Conservation (phyloP, 2,329 filamentous ascomycete genomes). For the Fusarium musae region DNA sequence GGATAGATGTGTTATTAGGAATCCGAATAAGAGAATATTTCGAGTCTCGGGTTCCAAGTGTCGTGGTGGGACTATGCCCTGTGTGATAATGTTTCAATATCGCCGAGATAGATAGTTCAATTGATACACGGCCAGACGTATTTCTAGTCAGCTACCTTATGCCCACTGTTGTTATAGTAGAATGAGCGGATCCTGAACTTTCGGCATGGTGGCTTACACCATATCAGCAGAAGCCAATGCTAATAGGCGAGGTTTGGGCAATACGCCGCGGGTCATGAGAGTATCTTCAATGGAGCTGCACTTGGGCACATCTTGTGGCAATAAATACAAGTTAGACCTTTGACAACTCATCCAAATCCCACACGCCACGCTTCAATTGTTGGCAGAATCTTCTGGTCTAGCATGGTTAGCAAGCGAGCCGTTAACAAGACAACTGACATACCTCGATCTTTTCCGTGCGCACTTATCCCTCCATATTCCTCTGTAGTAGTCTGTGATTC, state of each 20-base stretch:
- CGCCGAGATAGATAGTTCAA: background rate
- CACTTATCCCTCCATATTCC: background rate
- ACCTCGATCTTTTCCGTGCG: constrained; percentile 1
- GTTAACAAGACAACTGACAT: background rate
- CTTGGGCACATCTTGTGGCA: background rate
- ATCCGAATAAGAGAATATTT: constrained; percentile 5
- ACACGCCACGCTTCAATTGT: no score
- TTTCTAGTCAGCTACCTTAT: background rate
- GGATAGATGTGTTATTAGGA: background rate
- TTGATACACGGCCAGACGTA: background rate
- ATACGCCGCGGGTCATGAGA: background rate
- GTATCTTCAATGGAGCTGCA: background rate
- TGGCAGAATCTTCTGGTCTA: background rate
- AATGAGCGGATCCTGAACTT: background rate
- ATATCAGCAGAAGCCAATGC: background rate
- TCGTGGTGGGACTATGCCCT: background rate
- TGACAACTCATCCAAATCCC: background rate
- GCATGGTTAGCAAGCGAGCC: background rate
- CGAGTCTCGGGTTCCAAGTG: background rate
- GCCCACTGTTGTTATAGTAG: background rate
- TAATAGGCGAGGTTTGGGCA: background rate
- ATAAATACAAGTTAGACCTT: background rate
- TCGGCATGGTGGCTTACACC: background rate
- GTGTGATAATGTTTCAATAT: background rate
- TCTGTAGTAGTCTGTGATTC: background rate